Conservation (phyloP, 2,329 filamentous ascomycete genomes). For the Verticillium nubilum region DNA sequence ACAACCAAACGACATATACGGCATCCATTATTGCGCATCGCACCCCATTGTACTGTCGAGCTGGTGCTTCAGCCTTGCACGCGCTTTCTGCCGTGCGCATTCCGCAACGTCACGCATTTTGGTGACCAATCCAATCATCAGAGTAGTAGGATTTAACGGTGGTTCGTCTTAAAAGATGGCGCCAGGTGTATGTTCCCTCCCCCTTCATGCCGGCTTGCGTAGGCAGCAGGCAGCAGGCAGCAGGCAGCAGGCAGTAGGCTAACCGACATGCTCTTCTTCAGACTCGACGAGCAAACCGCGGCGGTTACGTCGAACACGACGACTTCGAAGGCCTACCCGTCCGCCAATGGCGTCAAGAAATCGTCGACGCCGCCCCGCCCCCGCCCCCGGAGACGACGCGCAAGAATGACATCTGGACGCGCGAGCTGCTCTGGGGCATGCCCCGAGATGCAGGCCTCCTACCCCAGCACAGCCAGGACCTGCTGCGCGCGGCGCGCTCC, state of each 20-base stretch:
- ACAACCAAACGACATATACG: neutral
- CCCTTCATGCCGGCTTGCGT: neutral
- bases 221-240: too few relatives aligned
- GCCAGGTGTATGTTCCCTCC: slow-evolving; percentile 26
- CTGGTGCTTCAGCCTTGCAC: neutral
- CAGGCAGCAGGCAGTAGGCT: neutral
- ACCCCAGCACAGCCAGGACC: slow-evolving; percentile 72
- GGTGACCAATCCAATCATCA: neutral
- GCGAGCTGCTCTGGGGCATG: slow-evolving; percentile 73
- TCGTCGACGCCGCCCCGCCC: slow-evolving; percentile 62
- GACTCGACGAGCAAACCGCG: slow-evolving; percentile 52
- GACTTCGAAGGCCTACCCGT: slow-evolving; percentile 73
- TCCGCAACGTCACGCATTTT: neutral
- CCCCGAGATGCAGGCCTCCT: slow-evolving; percentile 79
- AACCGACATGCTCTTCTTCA: slow-evolving; percentile 17
- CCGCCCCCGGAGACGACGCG: slow-evolving; percentile 57
- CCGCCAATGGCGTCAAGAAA: slow-evolving; percentile 78
- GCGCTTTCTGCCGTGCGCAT: neutral
- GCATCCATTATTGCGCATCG: neutral
- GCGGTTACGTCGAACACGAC: slow-evolving; percentile 54
- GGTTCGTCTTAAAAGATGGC: slow-evolving; percentile 23
- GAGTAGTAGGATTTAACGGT: neutral
- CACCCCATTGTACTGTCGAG: too few relatives aligned
- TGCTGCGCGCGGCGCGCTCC: slow-evolving; percentile 75
- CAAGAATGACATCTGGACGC: slow-evolving; percentile 64